Conservation (phyloP, 2,329 filamentous ascomycete genomes). For the Gyromitra esculenta region DNA sequence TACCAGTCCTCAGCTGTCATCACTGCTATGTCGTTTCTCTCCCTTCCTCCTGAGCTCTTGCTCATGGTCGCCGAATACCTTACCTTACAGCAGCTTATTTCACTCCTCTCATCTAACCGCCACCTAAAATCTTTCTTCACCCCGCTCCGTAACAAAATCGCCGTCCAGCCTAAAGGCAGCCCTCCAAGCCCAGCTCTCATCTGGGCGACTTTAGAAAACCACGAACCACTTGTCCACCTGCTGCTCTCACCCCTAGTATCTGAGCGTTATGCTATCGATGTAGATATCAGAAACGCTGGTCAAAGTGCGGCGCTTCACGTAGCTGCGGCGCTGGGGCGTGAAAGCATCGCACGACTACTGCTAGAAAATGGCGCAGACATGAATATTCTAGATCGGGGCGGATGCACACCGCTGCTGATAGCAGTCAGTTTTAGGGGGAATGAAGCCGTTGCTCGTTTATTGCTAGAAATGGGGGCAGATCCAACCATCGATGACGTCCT, state of each 20-base stretch:
- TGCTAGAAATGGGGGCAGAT: slow-evolving; percentile 5
- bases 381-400: not conserved
- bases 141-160: slow-evolving; percentile 1
- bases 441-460: not conserved
- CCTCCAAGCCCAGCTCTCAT: not conserved
- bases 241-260: slow-evolving; percentile 2
- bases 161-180: not conserved
- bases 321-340: not conserved
- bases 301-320: not conserved
- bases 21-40: slow-evolving; percentile 4
- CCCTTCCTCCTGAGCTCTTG: slow-evolving; percentile 7
- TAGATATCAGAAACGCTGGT: not conserved
- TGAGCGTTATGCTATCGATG: not conserved
- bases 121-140: not conserved
- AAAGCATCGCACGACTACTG: not conserved
- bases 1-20: not conserved
- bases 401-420: not conserved
- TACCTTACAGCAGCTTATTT: not conserved
- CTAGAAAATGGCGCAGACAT: slow-evolving; percentile 10
- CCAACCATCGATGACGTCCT: not conserved
- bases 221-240: not conserved
- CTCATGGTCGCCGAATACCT: slow-evolving; percentile 7
- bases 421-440: not conserved
- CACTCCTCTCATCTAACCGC: not conserved
- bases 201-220: not conserved